Evolutionary conservation across 495 filamentous ascomycete genomes (phyloP).

Genomic region (Penicillium robsamsonii): DNA sequence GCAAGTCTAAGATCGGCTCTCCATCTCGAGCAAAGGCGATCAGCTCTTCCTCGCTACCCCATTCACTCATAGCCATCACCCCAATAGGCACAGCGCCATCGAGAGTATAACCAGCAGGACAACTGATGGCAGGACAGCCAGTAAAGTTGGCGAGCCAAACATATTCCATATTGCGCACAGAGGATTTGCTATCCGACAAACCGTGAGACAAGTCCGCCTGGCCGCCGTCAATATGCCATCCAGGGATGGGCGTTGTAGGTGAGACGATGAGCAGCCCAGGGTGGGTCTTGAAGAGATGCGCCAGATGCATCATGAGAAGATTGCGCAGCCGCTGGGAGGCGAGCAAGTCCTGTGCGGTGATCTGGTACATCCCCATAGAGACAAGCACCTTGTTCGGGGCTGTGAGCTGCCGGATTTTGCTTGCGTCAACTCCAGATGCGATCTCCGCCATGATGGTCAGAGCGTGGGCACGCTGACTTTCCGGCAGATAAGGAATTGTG

Average conservation of each 20-base stretch:
- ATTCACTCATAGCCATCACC: slow-evolving; percentile 87
- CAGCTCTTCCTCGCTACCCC: slow-evolving; percentile 80
- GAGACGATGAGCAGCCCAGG: slow-evolving; percentile 78
- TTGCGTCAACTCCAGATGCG: slow-evolving; percentile 39
- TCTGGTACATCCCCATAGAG: slow-evolving; percentile 56
- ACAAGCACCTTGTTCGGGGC: slow-evolving; percentile 74
- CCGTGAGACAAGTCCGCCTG: slow-evolving; percentile 60
- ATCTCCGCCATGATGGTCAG: slow-evolving; percentile 77
- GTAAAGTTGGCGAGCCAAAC: slow-evolving; percentile 82
- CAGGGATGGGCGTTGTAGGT: slow-evolving; percentile 73
- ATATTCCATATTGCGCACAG: slow-evolving; percentile 81
- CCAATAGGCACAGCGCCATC: slow-evolving; percentile 67
- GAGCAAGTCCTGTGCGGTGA: slow-evolving; percentile 66
- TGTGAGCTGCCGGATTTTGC: slow-evolving; percentile 53
- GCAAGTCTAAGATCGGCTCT: slow-evolving; percentile 52
- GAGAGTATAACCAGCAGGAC: slow-evolving; percentile 70
- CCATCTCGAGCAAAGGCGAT: slow-evolving; percentile 70
- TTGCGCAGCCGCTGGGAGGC: slow-evolving; percentile 71
- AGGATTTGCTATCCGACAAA: slow-evolving; percentile 67
- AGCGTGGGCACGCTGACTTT: slow-evolving; percentile 75
- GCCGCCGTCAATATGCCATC: slow-evolving; percentile 62
- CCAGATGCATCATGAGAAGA: slow-evolving; percentile 80
- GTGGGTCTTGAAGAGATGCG: slow-evolving; percentile 65
- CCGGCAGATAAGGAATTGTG: slow-evolving; percentile 67
- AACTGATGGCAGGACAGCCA: slow-evolving; percentile 75